Conservation (phyloP, 2,329 filamentous ascomycete genomes). For the Didymella pomorum region DNA sequence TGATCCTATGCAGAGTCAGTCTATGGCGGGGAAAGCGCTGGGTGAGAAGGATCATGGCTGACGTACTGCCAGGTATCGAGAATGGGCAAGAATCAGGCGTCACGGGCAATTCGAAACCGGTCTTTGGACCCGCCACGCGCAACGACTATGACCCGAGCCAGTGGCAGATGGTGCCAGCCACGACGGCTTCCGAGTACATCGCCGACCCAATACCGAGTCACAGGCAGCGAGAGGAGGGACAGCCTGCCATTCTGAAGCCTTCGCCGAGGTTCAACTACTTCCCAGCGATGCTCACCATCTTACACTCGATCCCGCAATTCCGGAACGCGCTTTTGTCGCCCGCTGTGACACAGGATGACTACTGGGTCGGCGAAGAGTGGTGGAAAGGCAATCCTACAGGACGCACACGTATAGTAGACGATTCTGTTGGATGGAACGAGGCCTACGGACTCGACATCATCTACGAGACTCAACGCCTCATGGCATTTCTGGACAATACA, state of each 20-base stretch:
- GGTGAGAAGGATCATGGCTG: slow-evolving; percentile 18
- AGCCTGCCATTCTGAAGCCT: slow-evolving; percentile 67
- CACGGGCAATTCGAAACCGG: slow-evolving; percentile 50
- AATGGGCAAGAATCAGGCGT: slow-evolving; percentile 63
- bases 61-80: slow-evolving; percentile 42
- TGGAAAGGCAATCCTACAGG: slow-evolving; percentile 66
- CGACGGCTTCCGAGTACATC: slow-evolving; percentile 58
- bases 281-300: slow-evolving; percentile 66
- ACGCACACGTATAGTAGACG: slow-evolving; percentile 60
- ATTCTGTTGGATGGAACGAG: slow-evolving; percentile 41
- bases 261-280: slow-evolving; percentile 62
- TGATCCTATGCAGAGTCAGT: slow-evolving; percentile 47
- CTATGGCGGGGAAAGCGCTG: neutral
- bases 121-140: slow-evolving; percentile 64
- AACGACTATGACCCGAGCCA: slow-evolving; percentile 61
- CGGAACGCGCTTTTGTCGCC: slow-evolving; percentile 64
- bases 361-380: slow-evolving; percentile 66
- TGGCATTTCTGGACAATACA: slow-evolving; percentile 67
- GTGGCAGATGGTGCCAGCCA: slow-evolving; percentile 65
- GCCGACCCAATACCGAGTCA: slow-evolving; percentile 62
- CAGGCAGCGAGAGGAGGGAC: slow-evolving; percentile 56
- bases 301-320: slow-evolving; percentile 67
- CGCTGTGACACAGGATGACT: slow-evolving; percentile 56
- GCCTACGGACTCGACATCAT: slow-evolving; percentile 55
- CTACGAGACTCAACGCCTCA: slow-evolving; percentile 66